phyloP scores from a whole-genome alignment of 1,284 basidiomycete genomes.

The Serendipita sp. region DNA sequence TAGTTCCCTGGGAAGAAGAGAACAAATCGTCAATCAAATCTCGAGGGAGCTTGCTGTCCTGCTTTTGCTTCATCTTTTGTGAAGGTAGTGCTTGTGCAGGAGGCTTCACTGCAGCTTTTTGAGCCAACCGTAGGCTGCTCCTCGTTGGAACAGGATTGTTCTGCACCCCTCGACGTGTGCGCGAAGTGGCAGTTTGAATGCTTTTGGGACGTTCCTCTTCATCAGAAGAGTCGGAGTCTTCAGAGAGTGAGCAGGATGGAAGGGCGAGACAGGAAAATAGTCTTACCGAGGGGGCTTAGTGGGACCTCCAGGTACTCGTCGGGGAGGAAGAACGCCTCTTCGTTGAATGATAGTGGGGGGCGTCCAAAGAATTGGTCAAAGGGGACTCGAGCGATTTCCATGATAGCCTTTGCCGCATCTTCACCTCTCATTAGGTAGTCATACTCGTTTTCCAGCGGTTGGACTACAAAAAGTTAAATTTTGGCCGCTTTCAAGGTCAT shows the following conservation, averaged over 20 bases:
- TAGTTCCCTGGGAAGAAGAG: neutral
- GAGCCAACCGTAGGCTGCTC: neutral
- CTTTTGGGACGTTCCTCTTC: neutral
- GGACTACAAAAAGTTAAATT: neutral
- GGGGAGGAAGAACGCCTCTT: slow-evolving; percentile 2
- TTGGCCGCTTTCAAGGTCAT: neutral
- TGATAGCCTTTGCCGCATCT: neutral
- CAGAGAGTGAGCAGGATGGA: neutral
- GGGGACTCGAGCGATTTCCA: neutral
- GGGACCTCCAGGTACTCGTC: neutral
- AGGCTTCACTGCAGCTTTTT: neutral
- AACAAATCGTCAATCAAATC: neutral
- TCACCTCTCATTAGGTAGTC: neutral
- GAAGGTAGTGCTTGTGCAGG: too few relatives aligned
- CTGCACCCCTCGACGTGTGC: neutral
- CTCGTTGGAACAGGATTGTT: neutral
- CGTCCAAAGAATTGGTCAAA: neutral
- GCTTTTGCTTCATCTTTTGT: neutral
- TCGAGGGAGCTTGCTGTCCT: neutral
- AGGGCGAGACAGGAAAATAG: neutral
- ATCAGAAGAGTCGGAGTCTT: neutral
- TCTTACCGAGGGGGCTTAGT: neutral
- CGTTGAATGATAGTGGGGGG: neutral
- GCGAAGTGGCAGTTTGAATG: neutral
- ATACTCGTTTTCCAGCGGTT: neutral